phyloP scores from a whole-genome alignment of 2,329 filamentous ascomycete species.

The Phaeosphaeria sp. region DNA sequence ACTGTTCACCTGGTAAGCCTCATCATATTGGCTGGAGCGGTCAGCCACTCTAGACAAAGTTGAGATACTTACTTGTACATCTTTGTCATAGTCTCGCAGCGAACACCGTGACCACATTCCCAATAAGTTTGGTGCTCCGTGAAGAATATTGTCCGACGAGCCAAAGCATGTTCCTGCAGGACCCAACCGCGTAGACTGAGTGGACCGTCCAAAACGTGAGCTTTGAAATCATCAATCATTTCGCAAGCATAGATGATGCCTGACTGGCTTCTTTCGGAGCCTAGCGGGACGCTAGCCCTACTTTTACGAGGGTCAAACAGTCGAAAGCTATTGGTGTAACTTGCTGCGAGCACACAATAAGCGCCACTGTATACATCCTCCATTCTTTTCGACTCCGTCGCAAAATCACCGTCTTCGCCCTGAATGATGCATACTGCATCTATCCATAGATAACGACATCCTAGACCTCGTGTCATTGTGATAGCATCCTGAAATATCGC shows the following conservation, averaged over 20 bases:
- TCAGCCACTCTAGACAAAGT: too few relatives aligned
- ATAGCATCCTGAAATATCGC: constrained; percentile 22
- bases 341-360: constrained; percentile 21
- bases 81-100: constrained; percentile 22
- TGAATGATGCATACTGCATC: constrained; percentile 33
- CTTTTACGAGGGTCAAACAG: constrained; percentile 12
- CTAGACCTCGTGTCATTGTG: constrained; percentile 13
- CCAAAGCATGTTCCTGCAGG: constrained; percentile 32
- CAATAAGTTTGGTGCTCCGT: constrained; percentile 31
- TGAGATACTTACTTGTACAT: constrained; percentile 2
- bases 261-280: too few relatives aligned
- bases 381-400: constrained; percentile 22
- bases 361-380: constrained; percentile 22
- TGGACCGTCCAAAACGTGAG: constrained; percentile 17
- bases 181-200: constrained; percentile 33
- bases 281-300: too few relatives aligned
- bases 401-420: constrained; percentile 22
- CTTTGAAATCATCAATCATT: not conserved
- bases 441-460: constrained; percentile 30
- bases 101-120: constrained; percentile 28
- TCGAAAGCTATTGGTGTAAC: constrained; percentile 17
- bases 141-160: constrained; percentile 32
- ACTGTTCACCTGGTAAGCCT: too few relatives aligned
- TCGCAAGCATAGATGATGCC: too few relatives aligned
- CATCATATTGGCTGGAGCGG: too few relatives aligned